phyloP scores from a whole-genome alignment of 2,329 filamentous ascomycete species.

The Alternaria arbusti region DNA sequence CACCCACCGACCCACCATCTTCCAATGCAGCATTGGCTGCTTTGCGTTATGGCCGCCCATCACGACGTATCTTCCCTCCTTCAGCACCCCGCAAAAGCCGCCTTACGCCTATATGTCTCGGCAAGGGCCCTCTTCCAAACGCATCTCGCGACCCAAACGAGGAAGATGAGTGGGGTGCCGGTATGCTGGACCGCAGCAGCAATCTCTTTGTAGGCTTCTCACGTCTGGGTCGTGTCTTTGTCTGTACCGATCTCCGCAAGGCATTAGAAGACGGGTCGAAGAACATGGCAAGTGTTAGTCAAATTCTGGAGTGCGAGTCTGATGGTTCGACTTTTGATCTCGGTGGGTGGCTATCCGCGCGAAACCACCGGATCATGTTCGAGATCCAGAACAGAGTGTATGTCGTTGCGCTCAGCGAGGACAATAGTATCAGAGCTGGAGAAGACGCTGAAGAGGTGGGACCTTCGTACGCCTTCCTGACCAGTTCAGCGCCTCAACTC shows the following conservation, averaged over 20 bases:
- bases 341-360: conserved; percentile 4
- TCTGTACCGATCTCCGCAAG: conserved; percentile 7
- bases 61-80: not conserved
- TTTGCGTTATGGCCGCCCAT: not conserved
- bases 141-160: not conserved
- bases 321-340: conserved; percentile 4
- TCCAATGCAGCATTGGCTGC: not conserved
- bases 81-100: conserved; percentile 1
- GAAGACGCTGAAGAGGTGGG: not conserved
- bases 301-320: conserved; percentile 5
- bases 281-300: not conserved
- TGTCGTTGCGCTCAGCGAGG: not conserved
- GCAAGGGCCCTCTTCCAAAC: conserved; percentile 1
- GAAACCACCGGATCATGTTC: conserved; percentile 8
- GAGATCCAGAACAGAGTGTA: conserved; percentile 1
- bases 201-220: conserved; percentile 11
- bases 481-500: not conserved
- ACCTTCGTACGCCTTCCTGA: not conserved
- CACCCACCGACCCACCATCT: not conserved
- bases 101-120: not conserved
- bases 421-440: not conserved
- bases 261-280: not conserved
- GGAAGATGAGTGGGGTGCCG: conserved; percentile 13
- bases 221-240: conserved; percentile 3
- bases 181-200: conserved; percentile 11